A percentile compares a stretch with the other conserved stretches of the same genome.
Evolutionary conservation across 2,329 filamentous ascomycete genomes (phyloP).

Genomic region (Emergomyces pasteurianus): DNA sequence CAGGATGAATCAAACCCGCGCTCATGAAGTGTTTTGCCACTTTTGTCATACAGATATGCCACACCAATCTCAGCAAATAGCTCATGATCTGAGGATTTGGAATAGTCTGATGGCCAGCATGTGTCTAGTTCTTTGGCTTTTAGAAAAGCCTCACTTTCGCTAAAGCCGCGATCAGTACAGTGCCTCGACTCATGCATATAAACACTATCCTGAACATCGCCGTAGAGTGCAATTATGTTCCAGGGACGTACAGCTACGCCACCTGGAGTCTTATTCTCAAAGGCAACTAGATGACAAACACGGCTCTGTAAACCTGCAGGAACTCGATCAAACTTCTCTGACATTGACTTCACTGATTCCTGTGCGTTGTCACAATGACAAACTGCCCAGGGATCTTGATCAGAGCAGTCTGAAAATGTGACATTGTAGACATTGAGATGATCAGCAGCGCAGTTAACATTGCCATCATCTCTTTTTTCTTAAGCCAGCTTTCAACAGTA

Average conservation of each 20-base stretch:
- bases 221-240: background rate
- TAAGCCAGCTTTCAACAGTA: background rate
- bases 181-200: background rate
- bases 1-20: background rate
- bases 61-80: background rate
- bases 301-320: background rate
- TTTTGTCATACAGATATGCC: background rate
- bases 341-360: background rate
- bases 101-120: background rate
- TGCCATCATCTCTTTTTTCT: background rate
- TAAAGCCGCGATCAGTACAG: background rate
- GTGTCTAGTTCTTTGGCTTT: background rate
- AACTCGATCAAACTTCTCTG: background rate
- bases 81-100: background rate
- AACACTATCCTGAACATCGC: background rate
- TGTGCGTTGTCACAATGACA: background rate
- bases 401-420: background rate
- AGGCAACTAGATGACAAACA: background rate
- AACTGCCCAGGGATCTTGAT: background rate
- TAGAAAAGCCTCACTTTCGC: background rate
- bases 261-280: background rate
- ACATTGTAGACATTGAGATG: background rate
- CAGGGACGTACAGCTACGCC: background rate
- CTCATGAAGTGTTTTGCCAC: background rate
- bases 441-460: background rate